These are phyloP conservation scores for Rhodamnia argentea DNA, from an alignment of 345 rosid genomes.

Conservation along the genomic window DNA sequence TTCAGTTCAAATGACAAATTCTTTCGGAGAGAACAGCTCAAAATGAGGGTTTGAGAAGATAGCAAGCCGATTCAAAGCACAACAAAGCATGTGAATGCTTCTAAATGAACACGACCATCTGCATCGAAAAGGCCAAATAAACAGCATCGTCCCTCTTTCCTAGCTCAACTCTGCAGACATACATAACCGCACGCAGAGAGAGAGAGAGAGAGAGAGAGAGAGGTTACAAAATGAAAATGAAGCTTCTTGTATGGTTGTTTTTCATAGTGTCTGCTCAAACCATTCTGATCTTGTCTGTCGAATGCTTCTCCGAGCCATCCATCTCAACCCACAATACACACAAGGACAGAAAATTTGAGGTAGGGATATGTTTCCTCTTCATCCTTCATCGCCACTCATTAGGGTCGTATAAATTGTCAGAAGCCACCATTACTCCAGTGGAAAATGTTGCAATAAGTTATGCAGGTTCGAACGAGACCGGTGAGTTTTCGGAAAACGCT, in stretches of 20 bases:
- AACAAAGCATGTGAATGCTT: neutral
- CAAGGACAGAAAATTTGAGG: slow-evolving; percentile 7
- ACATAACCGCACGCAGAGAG: too few relatives aligned
- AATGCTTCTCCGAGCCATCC: neutral
- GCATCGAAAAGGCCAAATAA: neutral
- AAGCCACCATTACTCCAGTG: neutral
- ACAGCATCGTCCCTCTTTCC: neutral
- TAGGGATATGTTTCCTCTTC: neutral
- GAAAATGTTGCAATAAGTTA: neutral
- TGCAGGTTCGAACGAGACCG: slow-evolving; percentile 3
- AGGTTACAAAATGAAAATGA: slow-evolving; percentile 2
- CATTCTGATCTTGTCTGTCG: neutral
- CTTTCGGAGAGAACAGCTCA: neutral
- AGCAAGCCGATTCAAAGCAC: neutral
- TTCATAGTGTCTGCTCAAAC: slow-evolving; percentile 5
- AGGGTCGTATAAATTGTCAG: neutral
- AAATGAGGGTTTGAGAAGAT: neutral
- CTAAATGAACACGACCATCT: neutral
- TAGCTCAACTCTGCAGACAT: neutral
- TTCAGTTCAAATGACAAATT: neutral
- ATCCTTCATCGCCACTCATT: neutral
- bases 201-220: neutral
- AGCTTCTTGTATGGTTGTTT: slow-evolving; percentile 7
- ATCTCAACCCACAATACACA: neutral
- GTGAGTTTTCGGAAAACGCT: neutral